These are phyloP conservation scores for Aspergillus niger DNA, from an alignment of 2,329 filamentous ascomycete species.

Conservation along the genomic window DNA sequence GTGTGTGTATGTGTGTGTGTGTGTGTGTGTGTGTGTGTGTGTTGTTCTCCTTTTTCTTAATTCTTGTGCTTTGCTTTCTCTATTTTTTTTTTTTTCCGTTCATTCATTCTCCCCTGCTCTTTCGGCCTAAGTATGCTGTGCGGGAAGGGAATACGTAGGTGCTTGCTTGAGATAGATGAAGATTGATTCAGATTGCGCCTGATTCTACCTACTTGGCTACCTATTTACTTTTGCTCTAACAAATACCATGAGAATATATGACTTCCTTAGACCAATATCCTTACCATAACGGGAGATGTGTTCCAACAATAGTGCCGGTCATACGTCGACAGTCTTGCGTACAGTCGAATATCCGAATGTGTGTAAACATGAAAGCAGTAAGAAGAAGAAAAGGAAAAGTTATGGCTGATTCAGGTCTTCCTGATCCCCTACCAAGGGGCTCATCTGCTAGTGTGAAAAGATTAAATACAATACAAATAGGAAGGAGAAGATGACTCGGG, in stretches of 20 bases:
- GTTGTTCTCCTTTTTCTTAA: too few species aligned
- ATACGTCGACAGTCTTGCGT: background rate
- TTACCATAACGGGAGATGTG: background rate
- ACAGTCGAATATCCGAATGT: slow-evolving; percentile 5
- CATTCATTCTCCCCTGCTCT: too few species aligned
- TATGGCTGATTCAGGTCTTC: slow-evolving; percentile 12
- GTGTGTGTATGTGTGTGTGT: too few species aligned
- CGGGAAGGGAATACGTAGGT: too few species aligned
- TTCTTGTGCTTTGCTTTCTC: too few species aligned
- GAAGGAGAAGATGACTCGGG: slow-evolving; percentile 14
- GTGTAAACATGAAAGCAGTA: background rate
- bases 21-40: too few species aligned
- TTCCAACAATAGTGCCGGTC: background rate
- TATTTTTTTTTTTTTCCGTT: too few species aligned
- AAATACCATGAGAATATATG: background rate
- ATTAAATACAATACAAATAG: slow-evolving; percentile 38
- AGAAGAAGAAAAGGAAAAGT: slow-evolving; percentile 3
- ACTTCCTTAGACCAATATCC: background rate
- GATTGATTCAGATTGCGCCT: too few species aligned
- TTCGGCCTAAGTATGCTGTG: too few species aligned
- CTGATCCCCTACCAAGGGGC: slow-evolving; percentile 13
- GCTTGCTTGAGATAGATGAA: too few species aligned
- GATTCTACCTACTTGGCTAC: too few species aligned
- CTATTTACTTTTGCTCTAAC: too few species aligned
- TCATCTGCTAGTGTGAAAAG: slow-evolving; percentile 17